Percentiles rank a stretch among this genome's conserved stretches.
Evolutionary conservation across 495 filamentous ascomycete genomes (phyloP).

Genomic region (Chaetomium cochliodes): DNA sequence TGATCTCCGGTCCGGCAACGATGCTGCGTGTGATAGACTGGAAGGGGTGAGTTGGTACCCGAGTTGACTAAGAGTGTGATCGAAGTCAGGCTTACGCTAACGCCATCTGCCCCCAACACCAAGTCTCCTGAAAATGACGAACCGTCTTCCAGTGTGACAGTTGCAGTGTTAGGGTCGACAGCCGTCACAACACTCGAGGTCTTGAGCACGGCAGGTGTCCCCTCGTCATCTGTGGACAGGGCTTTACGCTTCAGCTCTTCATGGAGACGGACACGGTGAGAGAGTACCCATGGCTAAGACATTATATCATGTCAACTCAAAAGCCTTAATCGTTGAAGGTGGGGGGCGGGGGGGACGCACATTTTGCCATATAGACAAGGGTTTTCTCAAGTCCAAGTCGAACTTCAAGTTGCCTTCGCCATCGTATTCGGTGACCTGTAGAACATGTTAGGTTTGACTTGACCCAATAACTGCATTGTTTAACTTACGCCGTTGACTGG

Average conservation of each 20-base stretch:
- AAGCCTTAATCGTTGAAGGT: too few relatives aligned
- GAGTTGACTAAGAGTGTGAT: slow-evolving; percentile 11
- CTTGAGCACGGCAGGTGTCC: slow-evolving; percentile 8
- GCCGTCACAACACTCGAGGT: slow-evolving; percentile 33
- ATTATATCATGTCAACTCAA: background rate
- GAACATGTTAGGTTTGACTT: background rate
- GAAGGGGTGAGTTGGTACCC: slow-evolving; percentile 15
- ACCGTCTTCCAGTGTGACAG: slow-evolving; percentile 46
- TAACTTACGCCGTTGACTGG: slow-evolving; percentile 15
- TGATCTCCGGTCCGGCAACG: background rate
- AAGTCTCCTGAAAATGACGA: slow-evolving; percentile 35
- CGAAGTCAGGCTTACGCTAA: slow-evolving; percentile 32
- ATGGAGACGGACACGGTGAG: slow-evolving; percentile 17
- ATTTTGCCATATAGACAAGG: slow-evolving; percentile 7
- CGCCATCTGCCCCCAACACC: slow-evolving; percentile 42
- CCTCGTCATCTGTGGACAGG: background rate
- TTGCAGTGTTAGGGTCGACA: slow-evolving; percentile 45
- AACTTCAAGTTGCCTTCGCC: background rate
- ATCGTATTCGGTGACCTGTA: slow-evolving; percentile 9
- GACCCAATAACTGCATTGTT: too few relatives aligned
- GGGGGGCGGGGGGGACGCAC: background rate
- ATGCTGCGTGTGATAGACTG: slow-evolving; percentile 24
- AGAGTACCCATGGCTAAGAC: slow-evolving; percentile 13
- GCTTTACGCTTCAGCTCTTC: slow-evolving; percentile 14
- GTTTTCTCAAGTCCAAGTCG: slow-evolving; percentile 9